Percentiles rank a stretch among this genome's conserved stretches.
Evolutionary conservation across 176 grass and related monocot genomes (phyloP).

Genomic region (Otatea glauca): DNA sequence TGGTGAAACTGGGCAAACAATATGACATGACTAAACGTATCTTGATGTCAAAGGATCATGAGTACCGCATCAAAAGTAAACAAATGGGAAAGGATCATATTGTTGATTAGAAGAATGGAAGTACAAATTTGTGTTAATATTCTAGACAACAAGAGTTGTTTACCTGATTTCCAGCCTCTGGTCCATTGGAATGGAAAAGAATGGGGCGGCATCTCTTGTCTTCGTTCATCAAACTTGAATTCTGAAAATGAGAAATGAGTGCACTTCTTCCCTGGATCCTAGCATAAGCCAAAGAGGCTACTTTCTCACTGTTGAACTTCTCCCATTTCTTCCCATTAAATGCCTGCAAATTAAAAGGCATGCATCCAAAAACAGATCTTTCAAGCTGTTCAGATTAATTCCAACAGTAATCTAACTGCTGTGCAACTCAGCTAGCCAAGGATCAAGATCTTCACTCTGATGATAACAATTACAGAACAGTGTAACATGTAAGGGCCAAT

Average conservation of each 20-base stretch:
- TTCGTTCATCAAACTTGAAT: slow-evolving; percentile 96
- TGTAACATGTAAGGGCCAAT: slow-evolving; percentile 5
- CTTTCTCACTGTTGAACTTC: slow-evolving; percentile 99
- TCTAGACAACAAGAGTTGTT: not conserved
- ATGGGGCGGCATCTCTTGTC: slow-evolving; percentile 96
- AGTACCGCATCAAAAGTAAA: not conserved
- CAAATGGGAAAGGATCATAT: not conserved
- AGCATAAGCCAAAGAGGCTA: slow-evolving; percentile 90
- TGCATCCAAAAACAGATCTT: slow-evolving; percentile 8
- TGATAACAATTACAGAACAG: slow-evolving; percentile 8
- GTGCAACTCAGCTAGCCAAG: slow-evolving; percentile 15
- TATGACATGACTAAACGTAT: not conserved
- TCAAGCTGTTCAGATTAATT: slow-evolving; percentile 22
- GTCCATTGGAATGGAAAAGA: slow-evolving; percentile 75
- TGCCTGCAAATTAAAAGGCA: slow-evolving; percentile 50
- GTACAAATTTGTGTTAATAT: not conserved
- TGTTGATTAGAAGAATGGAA: not conserved
- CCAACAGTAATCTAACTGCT: not conserved
- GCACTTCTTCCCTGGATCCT: slow-evolving; percentile 87
- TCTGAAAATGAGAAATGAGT: slow-evolving; percentile 87
- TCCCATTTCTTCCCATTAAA: slow-evolving; percentile 99
- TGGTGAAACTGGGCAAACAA: not conserved
- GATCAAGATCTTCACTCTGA: slow-evolving; percentile 4
- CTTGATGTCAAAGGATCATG: not conserved
- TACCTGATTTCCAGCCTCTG: slow-evolving; percentile 69